Conservation (phyloP, 805 yeast species). For the Candida easanensis region DNA sequence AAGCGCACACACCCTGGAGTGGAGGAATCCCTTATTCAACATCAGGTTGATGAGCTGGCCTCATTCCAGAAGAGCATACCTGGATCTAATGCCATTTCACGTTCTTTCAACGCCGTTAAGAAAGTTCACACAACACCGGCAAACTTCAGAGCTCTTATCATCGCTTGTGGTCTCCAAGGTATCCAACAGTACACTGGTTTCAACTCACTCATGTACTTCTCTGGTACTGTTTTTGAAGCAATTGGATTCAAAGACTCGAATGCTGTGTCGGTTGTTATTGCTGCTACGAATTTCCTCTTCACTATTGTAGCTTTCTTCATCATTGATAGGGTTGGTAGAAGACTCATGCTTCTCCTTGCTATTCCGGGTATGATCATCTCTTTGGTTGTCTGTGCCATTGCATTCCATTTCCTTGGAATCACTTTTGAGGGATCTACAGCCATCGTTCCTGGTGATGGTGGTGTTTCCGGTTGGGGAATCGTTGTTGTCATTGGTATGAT, state of each 20-base stretch:
- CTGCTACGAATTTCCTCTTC: constrained; percentile 89
- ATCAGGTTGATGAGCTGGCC: constrained; percentile 64
- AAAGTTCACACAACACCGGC: constrained; percentile 67
- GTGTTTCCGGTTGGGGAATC: constrained; percentile 77
- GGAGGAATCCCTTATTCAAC: constrained; percentile 57
- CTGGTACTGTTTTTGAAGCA: constrained; percentile 85
- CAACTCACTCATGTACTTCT: constrained; percentile 93
- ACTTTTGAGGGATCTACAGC: constrained; percentile 47
- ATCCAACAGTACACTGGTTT: constrained; percentile 96
- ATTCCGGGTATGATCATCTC: constrained; percentile 81
- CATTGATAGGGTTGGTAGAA: constrained; percentile 85
- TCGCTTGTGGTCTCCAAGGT: constrained; percentile 91
- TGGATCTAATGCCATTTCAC: constrained; percentile 44
- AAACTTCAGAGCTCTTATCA: constrained; percentile 81
- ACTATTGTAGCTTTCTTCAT: constrained; percentile 81
- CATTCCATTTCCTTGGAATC: constrained; percentile 80
- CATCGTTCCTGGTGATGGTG: constrained; percentile 32
- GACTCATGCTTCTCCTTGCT: constrained; percentile 73
- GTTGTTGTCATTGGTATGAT: constrained; percentile 87
- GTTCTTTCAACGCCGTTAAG: constrained; percentile 56
- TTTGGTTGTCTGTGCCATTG: constrained; percentile 77
- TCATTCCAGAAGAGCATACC: constrained; percentile 41
- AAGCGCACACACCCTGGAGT: constrained; percentile 59
- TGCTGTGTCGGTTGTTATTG: constrained; percentile 90
- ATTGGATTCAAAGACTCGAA: constrained; percentile 86